phyloP scores from a whole-genome alignment of 2,329 filamentous ascomycete genomes.

The Xylogone sp. region DNA sequence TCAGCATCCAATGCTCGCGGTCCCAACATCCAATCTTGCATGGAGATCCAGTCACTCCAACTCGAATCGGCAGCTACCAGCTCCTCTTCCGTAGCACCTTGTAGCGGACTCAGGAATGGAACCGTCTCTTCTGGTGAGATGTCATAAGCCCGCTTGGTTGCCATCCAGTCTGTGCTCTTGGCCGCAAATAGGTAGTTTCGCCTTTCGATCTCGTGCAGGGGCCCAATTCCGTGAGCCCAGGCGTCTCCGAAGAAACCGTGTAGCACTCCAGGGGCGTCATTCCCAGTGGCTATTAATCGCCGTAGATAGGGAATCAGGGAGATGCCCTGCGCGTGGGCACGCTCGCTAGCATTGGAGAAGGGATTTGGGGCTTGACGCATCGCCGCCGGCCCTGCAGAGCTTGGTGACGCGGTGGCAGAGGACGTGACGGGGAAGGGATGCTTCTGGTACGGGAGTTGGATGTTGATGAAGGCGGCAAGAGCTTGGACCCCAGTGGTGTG shows the following conservation, averaged over 20 bases:
- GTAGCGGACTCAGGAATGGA: constrained; percentile 83
- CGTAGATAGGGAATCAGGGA: constrained; percentile 87
- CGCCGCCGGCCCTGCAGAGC: constrained; percentile 28
- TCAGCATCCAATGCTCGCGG: constrained; percentile 59
- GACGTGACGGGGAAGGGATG: constrained; percentile 39
- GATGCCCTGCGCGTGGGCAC: constrained; percentile 34
- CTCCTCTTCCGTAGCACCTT: constrained; percentile 71
- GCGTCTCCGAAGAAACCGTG: constrained; percentile 97
- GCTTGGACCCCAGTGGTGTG: constrained; percentile 80
- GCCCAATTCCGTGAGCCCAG: constrained; percentile 76
- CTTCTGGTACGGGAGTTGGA: constrained; percentile 82
- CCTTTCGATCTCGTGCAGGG: constrained; percentile 82
- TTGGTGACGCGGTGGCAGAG: constrained; percentile 32
- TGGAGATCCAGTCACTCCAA: constrained; percentile 94
- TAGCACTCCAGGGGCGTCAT: constrained; percentile 81
- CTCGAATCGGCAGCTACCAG: constrained; percentile 76
- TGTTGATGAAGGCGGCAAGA: constrained; percentile 87
- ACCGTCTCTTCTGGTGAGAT: constrained; percentile 78
- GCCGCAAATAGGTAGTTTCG: constrained; percentile 94
- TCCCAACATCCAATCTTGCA: constrained; percentile 99
- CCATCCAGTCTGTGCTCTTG: constrained; percentile 87
- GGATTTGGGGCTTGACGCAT: constrained; percentile 17
- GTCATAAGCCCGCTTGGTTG: constrained; percentile 88
- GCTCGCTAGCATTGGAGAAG: constrained; percentile 21
- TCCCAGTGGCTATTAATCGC: constrained; percentile 84